phyloP scores from a whole-genome alignment of 805 yeast genomes.

The Pichia paraexigua region DNA sequence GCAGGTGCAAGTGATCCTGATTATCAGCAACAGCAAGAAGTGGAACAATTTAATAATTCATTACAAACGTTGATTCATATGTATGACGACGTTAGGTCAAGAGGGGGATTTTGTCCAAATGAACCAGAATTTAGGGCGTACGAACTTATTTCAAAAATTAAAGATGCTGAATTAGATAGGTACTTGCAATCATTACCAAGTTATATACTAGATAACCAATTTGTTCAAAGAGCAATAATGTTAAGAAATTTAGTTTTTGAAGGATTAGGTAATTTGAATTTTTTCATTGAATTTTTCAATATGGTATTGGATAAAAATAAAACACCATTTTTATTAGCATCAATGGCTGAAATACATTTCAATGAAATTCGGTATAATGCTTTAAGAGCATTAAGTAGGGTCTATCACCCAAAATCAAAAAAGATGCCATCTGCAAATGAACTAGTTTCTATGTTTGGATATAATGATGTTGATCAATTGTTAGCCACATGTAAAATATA shows the following conservation, averaged over 20 bases:
- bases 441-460: constrained; percentile 50
- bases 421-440: constrained; percentile 43
- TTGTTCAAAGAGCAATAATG: constrained; percentile 64
- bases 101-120: constrained; percentile 63
- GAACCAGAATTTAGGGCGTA: constrained; percentile 94
- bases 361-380: constrained; percentile 74
- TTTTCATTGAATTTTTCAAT: constrained; percentile 59
- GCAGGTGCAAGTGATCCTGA: constrained; percentile 57
- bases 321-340: constrained; percentile 62
- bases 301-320: constrained; percentile 34
- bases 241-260: constrained; percentile 61
- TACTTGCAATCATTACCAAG: constrained; percentile 62
- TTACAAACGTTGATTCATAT: constrained; percentile 82
- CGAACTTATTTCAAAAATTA: constrained; percentile 65
- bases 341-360: constrained; percentile 71
- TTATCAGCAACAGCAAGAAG: constrained; percentile 88
- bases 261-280: constrained; percentile 53
- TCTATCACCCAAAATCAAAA: constrained; percentile 64
- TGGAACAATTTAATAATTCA: constrained; percentile 90
- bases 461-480: constrained; percentile 51
- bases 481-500: constrained; percentile 54
- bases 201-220: constrained; percentile 41
- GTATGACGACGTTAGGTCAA: constrained; percentile 68
- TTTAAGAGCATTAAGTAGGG: constrained; percentile 52
- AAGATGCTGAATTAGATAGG: constrained; percentile 80